Percentiles rank a stretch among this genome's conserved stretches.
Conservation (phyloP, 129 eudicot species). For the Deinandra increscens region DNA sequence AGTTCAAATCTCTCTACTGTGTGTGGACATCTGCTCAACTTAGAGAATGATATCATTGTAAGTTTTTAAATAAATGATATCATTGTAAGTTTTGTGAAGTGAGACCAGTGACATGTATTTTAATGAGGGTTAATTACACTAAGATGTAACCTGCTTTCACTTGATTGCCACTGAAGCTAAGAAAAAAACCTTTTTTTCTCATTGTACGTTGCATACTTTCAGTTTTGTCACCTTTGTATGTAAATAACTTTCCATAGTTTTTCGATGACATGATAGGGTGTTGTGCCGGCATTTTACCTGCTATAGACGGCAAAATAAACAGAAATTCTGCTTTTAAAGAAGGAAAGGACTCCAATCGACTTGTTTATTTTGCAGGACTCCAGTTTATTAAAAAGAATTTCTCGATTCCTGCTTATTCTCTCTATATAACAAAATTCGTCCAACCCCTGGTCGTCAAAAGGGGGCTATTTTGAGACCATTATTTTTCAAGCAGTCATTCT, state of each 20-base stretch:
- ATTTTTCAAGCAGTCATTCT: no score
- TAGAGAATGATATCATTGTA: no score
- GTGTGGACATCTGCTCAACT: neutral
- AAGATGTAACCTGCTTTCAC: neutral
- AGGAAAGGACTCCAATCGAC: no score
- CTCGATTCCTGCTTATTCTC: no score
- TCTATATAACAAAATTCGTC: no score
- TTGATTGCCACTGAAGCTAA: neutral
- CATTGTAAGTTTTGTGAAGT: neutral
- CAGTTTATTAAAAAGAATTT: no score
- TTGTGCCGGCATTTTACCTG: neutral
- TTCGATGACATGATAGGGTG: neutral
- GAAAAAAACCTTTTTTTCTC: neutral
- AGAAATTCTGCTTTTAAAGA: no score
- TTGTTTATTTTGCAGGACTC: no score
- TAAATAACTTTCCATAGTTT: slow-evolving; percentile 1
- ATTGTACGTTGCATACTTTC: neutral
- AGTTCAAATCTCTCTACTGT: neutral
- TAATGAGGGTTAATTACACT: neutral
- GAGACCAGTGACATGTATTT: neutral
- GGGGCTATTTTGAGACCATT: no score
- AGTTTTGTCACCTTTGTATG: neutral
- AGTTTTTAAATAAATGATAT: neutral
- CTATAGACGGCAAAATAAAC: neutral
- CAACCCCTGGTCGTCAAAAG: no score